phyloP scores from a whole-genome alignment of 2,329 filamentous ascomycete genomes.

The Fusarium irregulare region DNA sequence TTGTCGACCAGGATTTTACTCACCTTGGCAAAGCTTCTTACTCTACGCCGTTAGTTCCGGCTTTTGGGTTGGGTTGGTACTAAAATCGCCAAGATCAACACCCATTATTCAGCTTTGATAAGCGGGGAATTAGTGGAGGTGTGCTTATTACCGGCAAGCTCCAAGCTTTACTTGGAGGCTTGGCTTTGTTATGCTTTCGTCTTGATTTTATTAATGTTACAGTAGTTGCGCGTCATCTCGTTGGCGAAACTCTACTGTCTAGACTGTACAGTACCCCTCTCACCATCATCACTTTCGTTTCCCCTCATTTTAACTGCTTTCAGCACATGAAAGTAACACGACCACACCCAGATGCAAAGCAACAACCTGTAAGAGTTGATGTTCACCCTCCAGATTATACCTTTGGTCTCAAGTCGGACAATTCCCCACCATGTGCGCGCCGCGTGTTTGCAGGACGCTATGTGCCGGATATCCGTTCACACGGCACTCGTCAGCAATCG shows the following conservation, averaged over 20 bases:
- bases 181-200: not conserved
- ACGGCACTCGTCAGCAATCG: constrained; percentile 15
- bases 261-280: not conserved
- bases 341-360: not conserved
- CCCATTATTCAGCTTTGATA: not conserved
- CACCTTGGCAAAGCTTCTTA: not conserved
- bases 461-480: constrained; percentile 32
- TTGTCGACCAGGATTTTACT: not conserved
- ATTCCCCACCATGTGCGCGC: not conserved
- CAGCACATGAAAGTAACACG: not conserved
- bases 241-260: not conserved
- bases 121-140: not conserved
- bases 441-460: not conserved
- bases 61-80: not conserved
- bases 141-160: not conserved
- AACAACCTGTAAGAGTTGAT: not conserved
- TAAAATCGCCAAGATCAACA: not conserved
- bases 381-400: not conserved
- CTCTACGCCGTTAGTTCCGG: not conserved
- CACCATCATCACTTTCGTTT: not conserved
- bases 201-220: not conserved
- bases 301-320: constrained; percentile 6
- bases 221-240: not conserved
- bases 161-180: not conserved
- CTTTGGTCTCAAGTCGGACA: not conserved